Conservation (phyloP, 345 rosid species). For the Brassica napus region Da-Ae NC_063450.1:41892501-41893000, state of each 20-base stretch:
- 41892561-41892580: background rate
- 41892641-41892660: background rate
- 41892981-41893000: slow-evolving; percentile 73
- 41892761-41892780: background rate
- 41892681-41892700: background rate
- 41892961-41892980: slow-evolving; percentile 84
- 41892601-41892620: background rate
- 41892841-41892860: background rate
- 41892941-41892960: slow-evolving; percentile 70
- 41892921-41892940: background rate
- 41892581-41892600: background rate
- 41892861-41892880: background rate
- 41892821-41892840: background rate
- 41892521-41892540: background rate
- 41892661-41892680: background rate
- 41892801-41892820: background rate
- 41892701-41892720: background rate
- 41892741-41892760: background rate
- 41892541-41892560: background rate
- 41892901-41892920: background rate
- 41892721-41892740: background rate
- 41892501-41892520: background rate
- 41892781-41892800: background rate
- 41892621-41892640: background rate
- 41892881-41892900: background rate